phyloP scores from a whole-genome alignment of 495 filamentous ascomycete species.

The Daldinia bambusicola region DNA sequence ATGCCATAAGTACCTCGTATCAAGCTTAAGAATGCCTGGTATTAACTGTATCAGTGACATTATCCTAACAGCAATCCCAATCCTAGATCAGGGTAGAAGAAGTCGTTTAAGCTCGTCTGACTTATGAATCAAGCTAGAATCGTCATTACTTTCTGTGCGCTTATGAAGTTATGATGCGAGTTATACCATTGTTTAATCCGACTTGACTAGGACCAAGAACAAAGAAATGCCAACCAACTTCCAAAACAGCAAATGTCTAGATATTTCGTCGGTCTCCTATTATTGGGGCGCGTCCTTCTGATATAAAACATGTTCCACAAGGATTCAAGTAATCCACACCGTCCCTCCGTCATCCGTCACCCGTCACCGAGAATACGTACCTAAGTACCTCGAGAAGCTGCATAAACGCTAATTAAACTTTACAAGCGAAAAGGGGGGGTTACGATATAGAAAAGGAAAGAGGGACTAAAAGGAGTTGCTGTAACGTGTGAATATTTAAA shows the following conservation, averaged over 20 bases:
- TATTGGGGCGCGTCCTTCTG: constrained; percentile 36
- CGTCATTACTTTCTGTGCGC: constrained; percentile 8
- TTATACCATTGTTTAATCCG: neutral
- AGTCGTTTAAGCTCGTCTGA: neutral
- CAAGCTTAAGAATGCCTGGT: neutral
- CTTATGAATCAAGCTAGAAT: neutral
- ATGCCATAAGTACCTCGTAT: neutral
- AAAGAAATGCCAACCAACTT: constrained; percentile 8
- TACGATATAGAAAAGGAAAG: constrained; percentile 4
- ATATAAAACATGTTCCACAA: constrained; percentile 41
- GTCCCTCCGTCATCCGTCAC: neutral
- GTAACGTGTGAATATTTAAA: neutral
- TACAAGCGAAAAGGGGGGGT: constrained; percentile 24
- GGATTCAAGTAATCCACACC: constrained; percentile 26
- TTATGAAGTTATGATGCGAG: constrained; percentile 14
- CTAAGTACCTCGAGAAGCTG: constrained; percentile 9
- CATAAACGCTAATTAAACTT: constrained; percentile 45
- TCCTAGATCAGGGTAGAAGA: too few relatives aligned
- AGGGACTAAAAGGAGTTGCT: constrained; percentile 13
- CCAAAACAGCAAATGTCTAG: neutral
- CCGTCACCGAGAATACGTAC: constrained; percentile 25
- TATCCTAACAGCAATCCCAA: too few relatives aligned
- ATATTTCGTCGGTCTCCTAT: constrained; percentile 27
- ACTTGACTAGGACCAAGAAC: constrained; percentile 21
- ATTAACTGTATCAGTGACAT: neutral